Evolutionary conservation across 352 stramenopile genomes (phyloP).

Genomic region (Pythium dissotocum): DNA sequence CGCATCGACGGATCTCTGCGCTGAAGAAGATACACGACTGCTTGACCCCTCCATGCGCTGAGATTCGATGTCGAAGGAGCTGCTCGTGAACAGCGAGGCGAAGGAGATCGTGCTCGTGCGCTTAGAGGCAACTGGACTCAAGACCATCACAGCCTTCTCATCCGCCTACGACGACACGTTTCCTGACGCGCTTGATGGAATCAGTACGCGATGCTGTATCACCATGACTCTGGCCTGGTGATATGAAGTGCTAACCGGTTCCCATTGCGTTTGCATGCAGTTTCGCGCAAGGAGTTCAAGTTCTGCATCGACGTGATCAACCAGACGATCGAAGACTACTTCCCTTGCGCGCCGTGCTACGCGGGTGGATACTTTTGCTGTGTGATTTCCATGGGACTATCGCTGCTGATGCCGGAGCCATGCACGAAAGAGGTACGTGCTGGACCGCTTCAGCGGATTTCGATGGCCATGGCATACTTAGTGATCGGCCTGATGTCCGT

Average conservation of each 20-base stretch:
- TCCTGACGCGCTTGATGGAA: constrained; percentile 58
- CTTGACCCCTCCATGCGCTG: background rate
- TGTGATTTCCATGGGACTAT: constrained; percentile 58
- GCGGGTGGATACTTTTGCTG: constrained; percentile 70
- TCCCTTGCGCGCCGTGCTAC: constrained; percentile 71
- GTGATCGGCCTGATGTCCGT: background rate
- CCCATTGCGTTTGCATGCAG: constrained; percentile 26
- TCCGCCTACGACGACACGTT: constrained; percentile 60
- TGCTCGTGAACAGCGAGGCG: constrained; percentile 45
- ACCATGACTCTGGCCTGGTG: too few relatives aligned
- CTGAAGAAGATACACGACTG: constrained; percentile 9
- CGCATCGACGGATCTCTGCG: background rate
- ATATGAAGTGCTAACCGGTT: constrained; percentile 3
- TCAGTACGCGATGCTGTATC: constrained; percentile 35
- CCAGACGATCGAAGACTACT: constrained; percentile 73
- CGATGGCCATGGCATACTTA: too few relatives aligned
- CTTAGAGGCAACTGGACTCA: constrained; percentile 44
- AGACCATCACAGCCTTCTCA: constrained; percentile 56
- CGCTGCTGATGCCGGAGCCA: constrained; percentile 56
- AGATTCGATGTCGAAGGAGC: constrained; percentile 61
- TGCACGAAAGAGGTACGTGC: constrained; percentile 62
- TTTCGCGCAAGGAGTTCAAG: constrained; percentile 73
- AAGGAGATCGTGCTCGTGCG: constrained; percentile 60
- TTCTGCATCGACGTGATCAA: constrained; percentile 79
- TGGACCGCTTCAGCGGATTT: too few relatives aligned